These are phyloP conservation scores for Panicum hallii DNA, from an alignment of 202 grass and related monocot genomes.

Conservation along the genomic window DNA sequence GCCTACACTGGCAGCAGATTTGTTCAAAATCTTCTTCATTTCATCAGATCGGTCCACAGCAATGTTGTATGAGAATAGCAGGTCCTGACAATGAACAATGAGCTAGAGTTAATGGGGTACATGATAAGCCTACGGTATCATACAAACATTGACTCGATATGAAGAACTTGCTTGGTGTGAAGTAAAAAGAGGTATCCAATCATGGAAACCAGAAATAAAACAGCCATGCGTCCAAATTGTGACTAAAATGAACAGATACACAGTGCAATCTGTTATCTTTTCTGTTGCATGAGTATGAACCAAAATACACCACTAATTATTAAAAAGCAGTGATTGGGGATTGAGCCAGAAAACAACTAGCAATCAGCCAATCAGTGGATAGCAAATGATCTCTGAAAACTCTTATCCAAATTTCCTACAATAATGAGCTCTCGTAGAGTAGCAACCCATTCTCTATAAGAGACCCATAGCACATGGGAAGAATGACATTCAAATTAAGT, in stretches of 20 bases:
- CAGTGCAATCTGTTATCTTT: not conserved
- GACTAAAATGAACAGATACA: not conserved
- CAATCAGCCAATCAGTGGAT: not conserved
- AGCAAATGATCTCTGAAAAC: not conserved
- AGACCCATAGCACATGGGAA: not conserved
- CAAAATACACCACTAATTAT: not conserved
- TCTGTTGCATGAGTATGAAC: not conserved
- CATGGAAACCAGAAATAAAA: not conserved
- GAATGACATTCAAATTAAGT: not conserved
- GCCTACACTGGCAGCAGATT: conserved; percentile 96
- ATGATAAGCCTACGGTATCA: not conserved
- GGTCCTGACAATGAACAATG: conserved; percentile 54
- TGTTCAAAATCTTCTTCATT: conserved; percentile 86
- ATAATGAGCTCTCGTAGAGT: not conserved
- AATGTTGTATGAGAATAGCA: conserved; percentile 91
- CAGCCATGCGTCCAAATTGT: not conserved
- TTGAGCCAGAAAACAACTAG: not conserved
- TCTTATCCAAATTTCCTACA: not conserved
- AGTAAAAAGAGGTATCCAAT: not conserved
- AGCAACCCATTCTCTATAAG: not conserved
- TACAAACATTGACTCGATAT: not conserved
- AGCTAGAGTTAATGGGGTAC: conserved; percentile 19
- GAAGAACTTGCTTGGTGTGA: not conserved
- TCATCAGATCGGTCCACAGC: conserved; percentile 90
- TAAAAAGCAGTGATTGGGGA: not conserved